Evolutionary conservation across 2,329 filamentous ascomycete species (phyloP).

Genomic region (Raffaelea arxii): DNA sequence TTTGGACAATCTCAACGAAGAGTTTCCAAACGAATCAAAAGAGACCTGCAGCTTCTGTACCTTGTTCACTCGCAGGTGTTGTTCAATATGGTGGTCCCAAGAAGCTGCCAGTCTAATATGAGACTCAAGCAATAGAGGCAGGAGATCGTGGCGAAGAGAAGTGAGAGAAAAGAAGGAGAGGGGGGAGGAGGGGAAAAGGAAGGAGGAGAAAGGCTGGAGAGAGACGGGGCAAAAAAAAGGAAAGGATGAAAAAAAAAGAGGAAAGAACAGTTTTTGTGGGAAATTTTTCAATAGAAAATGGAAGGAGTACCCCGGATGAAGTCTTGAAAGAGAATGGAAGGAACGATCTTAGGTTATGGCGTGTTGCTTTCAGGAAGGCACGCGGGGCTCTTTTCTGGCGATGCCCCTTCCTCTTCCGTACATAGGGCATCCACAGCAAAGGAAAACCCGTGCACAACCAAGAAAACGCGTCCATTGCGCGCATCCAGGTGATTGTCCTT

Average conservation of each 20-base stretch:
- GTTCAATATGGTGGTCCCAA: background rate
- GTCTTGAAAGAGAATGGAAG: slow-evolving; percentile 4
- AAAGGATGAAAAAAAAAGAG: background rate
- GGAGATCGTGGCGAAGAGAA: background rate
- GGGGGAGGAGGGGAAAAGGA: background rate
- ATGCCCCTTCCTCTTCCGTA: background rate
- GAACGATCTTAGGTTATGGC: slow-evolving; percentile 2
- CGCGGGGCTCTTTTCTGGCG: background rate
- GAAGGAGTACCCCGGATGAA: slow-evolving; percentile 1
- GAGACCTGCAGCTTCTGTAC: background rate
- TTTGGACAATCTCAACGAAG: slow-evolving; percentile 6
- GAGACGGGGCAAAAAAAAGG: background rate
- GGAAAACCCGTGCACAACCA: no score
- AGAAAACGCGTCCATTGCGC: no score
- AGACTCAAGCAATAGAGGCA: background rate
- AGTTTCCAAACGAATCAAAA: slow-evolving; percentile 4
- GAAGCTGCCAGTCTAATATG: background rate
- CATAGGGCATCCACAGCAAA: no score
- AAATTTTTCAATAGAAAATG: background rate
- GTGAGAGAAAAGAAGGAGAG: background rate
- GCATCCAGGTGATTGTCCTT: no score
- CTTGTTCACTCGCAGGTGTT: background rate
- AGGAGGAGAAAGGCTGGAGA: background rate
- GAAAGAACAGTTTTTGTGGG: background rate
- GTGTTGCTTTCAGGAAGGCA: slow-evolving; percentile 5